Evolutionary conservation across 805 yeast genomes (phyloP).

Genomic region (Candida corydali): DNA sequence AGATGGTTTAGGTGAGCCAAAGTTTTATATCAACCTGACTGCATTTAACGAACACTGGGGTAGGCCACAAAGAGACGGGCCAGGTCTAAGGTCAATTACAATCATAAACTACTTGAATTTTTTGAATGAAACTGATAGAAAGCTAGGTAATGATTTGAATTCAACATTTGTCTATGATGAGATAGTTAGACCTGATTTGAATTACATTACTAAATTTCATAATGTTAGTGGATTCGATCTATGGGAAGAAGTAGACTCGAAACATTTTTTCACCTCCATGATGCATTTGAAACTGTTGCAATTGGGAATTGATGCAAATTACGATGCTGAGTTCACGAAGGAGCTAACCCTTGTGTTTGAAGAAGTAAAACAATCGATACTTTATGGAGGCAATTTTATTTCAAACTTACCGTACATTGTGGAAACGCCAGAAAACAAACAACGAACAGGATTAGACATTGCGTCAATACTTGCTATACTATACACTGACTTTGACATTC

Average conservation of each 20-base stretch:
- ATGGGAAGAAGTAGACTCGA: slow-evolving; percentile 83
- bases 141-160: slow-evolving; percentile 13
- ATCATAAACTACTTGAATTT: slow-evolving; percentile 38
- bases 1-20: slow-evolving; percentile 84
- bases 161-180: slow-evolving; percentile 42
- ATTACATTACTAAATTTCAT: slow-evolving; percentile 64
- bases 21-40: slow-evolving; percentile 63
- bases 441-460: slow-evolving; percentile 72
- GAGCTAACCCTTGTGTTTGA: slow-evolving; percentile 26
- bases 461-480: slow-evolving; percentile 60
- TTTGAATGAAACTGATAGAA: neutral
- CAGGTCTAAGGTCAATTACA: slow-evolving; percentile 74
- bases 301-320: slow-evolving; percentile 18
- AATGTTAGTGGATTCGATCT: slow-evolving; percentile 66
- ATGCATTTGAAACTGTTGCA: slow-evolving; percentile 68
- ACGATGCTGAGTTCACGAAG: slow-evolving; percentile 23
- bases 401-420: slow-evolving; percentile 47
- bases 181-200: slow-evolving; percentile 65
- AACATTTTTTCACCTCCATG: slow-evolving; percentile 76
- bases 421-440: slow-evolving; percentile 58
- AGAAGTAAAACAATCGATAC: slow-evolving; percentile 21
- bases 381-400: slow-evolving; percentile 36
- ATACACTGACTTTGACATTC: slow-evolving; percentile 47
- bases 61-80: slow-evolving; percentile 94
- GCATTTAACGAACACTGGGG: slow-evolving; percentile 78